Base-by-base conservation (phyloP, 2,329 filamentous ascomycete species). In the Fusarium verticillioides region DNA sequence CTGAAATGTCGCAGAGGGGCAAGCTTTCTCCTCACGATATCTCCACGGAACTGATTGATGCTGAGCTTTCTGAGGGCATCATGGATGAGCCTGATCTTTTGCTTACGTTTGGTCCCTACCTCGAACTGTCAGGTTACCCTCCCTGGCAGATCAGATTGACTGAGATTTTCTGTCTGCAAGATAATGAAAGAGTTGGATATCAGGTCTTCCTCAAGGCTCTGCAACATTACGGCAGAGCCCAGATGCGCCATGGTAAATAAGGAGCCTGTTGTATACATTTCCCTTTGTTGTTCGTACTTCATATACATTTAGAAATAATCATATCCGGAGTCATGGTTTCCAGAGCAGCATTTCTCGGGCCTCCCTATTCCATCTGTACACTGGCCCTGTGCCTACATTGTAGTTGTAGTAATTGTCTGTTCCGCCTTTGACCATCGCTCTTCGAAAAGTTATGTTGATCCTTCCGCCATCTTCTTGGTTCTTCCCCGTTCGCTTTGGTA, bases 61-160 rank as follows among this genome's bases (percentile, higher is more conserved):
- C 94, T 9, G 96, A 99, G 83, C 88, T 99, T 57, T 93, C 85
- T 19, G 89, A 92, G 79, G 89, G 88, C 58, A 91, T 97, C 69
- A 96, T 97, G 88, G 87, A 89, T 15, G 96, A 99, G 83, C 96
- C 96, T 5, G 95, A 98, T 80, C 86, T 99, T 19, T 85, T 99
- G 66, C 89, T 99, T 61, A 85, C 97, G 13, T 99, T 99, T 81
- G 91, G 93, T 2, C 94, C 95, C 8, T 90, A 91, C 56, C 90
- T 98, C 60, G 92, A 95, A 80, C 84, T 99, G 49, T 92, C 94
- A 60, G 95, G 96, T 15, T 99, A 98, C 81, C 96, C 96, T 15
- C 96, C 96, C 2, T 99, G 96, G 96, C 96, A 98, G 83, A 89
- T 98, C 70, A 90, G 96, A 47, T 85, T 99, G 79, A 98, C 95